Evolutionary conservation across 176 grass and related monocot species (phyloP).

Genomic region (Microstegium vimineum): DNA sequence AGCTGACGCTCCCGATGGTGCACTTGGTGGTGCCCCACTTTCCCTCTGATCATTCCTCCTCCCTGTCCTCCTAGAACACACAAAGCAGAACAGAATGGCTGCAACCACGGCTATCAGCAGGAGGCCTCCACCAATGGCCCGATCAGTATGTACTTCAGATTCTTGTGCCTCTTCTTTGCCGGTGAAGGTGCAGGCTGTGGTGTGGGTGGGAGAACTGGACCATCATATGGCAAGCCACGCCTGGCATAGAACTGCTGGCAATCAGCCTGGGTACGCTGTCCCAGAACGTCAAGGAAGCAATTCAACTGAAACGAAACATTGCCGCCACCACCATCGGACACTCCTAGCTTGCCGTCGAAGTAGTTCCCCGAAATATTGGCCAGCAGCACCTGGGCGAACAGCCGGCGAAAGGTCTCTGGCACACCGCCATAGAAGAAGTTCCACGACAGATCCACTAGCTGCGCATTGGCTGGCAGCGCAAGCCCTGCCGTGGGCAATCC

Average conservation of each 20-base stretch:
- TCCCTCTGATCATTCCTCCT: conserved; percentile 33
- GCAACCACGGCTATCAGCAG: conserved; percentile 37
- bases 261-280: conserved; percentile 51
- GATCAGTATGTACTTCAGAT: conserved; percentile 85
- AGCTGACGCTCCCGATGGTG: background rate
- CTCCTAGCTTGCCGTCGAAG: conserved; percentile 57
- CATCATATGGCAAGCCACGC: conserved; percentile 45
- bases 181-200: conserved; percentile 8
- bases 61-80: conserved; percentile 29
- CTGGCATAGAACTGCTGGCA: conserved; percentile 58
- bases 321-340: background rate
- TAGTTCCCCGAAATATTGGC: conserved; percentile 80
- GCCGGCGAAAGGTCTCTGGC: conserved; percentile 41
- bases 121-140: conserved; percentile 58
- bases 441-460: conserved; percentile 63
- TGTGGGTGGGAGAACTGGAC: background rate
- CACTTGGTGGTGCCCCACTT: background rate
- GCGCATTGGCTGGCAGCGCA: conserved; percentile 28
- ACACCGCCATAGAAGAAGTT: conserved; percentile 65
- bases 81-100: conserved; percentile 42
- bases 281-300: conserved; percentile 50
- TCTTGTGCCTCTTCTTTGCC: conserved; percentile 30
- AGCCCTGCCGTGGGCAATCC: conserved; percentile 34
- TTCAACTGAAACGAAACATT: conserved; percentile 53
- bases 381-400: conserved; percentile 30